These are phyloP conservation scores for Tylopilus plumbeoviolaceoides DNA, from an alignment of 768 basidiomycete species.

Conservation along the genomic window DNA sequence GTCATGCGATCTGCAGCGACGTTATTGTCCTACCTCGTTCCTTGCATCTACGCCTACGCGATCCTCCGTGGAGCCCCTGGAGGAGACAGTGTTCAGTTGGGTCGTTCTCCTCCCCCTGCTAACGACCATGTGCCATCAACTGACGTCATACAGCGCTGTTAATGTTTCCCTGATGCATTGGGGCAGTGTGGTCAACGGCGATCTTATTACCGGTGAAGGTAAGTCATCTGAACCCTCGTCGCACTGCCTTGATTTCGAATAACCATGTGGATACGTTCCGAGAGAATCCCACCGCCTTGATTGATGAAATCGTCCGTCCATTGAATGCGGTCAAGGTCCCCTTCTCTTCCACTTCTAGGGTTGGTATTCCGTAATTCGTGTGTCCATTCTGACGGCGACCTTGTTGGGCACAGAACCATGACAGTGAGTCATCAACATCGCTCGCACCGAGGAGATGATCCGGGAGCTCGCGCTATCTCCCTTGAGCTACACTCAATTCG, in stretches of 20 bases:
- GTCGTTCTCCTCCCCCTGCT: not conserved
- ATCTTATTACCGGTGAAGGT: slow-evolving; percentile 73
- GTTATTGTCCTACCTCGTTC: not conserved
- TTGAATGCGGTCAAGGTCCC: slow-evolving; percentile 54
- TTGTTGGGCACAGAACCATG: slow-evolving; percentile 54
- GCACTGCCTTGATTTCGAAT: not conserved
- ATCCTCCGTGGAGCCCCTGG: slow-evolving; percentile 6
- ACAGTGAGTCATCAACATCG: slow-evolving; percentile 71
- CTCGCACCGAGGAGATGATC: slow-evolving; percentile 61
- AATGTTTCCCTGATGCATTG: not conserved
- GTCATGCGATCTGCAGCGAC: slow-evolving; percentile 1
- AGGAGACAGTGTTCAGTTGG: not conserved
- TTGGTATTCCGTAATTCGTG: slow-evolving; percentile 31
- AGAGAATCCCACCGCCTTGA: slow-evolving; percentile 61
- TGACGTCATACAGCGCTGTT: not conserved
- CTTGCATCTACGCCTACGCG: slow-evolving; percentile 10
- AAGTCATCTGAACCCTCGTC: not conserved
- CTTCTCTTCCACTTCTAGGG: slow-evolving; percentile 68
- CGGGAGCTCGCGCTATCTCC: slow-evolving; percentile 54
- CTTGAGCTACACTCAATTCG: slow-evolving; percentile 57
- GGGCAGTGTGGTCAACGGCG: slow-evolving; percentile 64
- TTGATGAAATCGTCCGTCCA: slow-evolving; percentile 61
- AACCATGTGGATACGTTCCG: slow-evolving; percentile 51
- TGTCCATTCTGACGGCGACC: not conserved
- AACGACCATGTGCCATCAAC: not conserved